A percentile compares a stretch with the other conserved stretches of the same genome.
These are phyloP conservation scores for Plicaturopsis crispa DNA, from an alignment of 768 basidiomycete genomes.

Conservation along the genomic window DNA sequence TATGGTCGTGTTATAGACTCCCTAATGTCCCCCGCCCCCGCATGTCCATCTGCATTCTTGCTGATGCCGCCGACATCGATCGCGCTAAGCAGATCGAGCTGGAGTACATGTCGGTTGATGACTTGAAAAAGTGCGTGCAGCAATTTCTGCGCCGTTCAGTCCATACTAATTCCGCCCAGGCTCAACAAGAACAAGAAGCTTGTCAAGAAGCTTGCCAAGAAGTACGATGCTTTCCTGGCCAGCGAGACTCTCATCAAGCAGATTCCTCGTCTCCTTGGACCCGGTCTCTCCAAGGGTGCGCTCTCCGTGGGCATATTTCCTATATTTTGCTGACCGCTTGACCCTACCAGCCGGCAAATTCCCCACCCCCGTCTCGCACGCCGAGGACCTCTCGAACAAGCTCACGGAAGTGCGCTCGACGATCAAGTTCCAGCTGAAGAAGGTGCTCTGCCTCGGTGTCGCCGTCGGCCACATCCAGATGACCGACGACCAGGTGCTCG, in stretches of 20 bases:
- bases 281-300: constrained; percentile 97
- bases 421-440: constrained; percentile 99
- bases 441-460: constrained; percentile 97
- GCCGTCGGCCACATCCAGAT: constrained; percentile 97
- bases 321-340: background rate
- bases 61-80: constrained; percentile 98
- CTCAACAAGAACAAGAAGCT: constrained; percentile 99
- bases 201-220: constrained; percentile 99
- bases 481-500: constrained; percentile 95
- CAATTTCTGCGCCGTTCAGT: background rate
- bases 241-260: constrained; percentile 99
- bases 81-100: constrained; percentile 96
- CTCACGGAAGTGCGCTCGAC: constrained; percentile 94
- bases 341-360: constrained; percentile 80
- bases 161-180: constrained; percentile 30
- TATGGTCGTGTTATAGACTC: constrained; percentile 44
- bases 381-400: constrained; percentile 87
- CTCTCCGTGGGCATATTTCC: constrained; percentile 4
- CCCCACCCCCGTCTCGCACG: constrained; percentile 92
- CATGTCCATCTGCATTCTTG: constrained; percentile 99
- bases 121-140: constrained; percentile 85
- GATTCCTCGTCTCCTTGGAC: constrained; percentile 98
- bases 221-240: constrained; percentile 97
- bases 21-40: constrained; percentile 97
- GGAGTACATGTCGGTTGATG: constrained; percentile 99